phyloP scores from a whole-genome alignment of 2,329 filamentous ascomycete genomes.

The Diaporthe velutina region DNA sequence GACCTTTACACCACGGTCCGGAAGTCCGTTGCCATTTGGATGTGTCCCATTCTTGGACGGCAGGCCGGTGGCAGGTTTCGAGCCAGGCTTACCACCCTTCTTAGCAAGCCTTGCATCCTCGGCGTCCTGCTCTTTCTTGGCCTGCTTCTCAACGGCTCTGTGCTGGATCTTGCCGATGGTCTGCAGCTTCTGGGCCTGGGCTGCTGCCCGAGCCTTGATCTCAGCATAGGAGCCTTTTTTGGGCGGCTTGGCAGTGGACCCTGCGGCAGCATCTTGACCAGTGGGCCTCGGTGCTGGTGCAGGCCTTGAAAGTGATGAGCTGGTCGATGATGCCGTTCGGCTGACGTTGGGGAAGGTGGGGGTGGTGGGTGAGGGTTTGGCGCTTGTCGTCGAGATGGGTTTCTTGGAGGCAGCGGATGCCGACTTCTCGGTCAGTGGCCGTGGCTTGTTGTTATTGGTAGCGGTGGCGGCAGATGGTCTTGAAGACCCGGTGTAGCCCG shows the following conservation, averaged over 20 bases:
- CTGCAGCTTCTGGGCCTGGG: constrained; percentile 71
- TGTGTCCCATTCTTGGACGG: constrained; percentile 41
- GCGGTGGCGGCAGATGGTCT: constrained; percentile 42
- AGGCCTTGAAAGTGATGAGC: constrained; percentile 19
- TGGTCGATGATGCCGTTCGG: constrained; percentile 15
- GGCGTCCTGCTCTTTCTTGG: constrained; percentile 66
- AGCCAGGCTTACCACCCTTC: constrained; percentile 39
- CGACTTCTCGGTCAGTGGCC: constrained; percentile 40
- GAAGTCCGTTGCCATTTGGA: constrained; percentile 24
- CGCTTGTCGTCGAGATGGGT: constrained; percentile 29
- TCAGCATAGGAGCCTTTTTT: constrained; percentile 83
- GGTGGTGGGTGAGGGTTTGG: constrained; percentile 34
- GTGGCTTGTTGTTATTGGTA: constrained; percentile 42
- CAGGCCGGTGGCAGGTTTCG: constrained; percentile 22
- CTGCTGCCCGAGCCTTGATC: constrained; percentile 79
- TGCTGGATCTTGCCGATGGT: constrained; percentile 80
- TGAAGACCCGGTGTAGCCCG: constrained; percentile 40
- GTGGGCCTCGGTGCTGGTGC: constrained; percentile 28
- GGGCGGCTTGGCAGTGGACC: constrained; percentile 56
- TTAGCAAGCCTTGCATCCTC: constrained; percentile 52
- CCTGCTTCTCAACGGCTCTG: constrained; percentile 76
- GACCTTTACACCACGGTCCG: constrained; percentile 27
- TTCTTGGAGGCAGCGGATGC: constrained; percentile 37
- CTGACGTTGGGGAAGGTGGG: constrained; percentile 29
- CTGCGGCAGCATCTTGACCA: constrained; percentile 51